Base-by-base conservation (phyloP, 2,329 filamentous ascomycete genomes). In the Xylaria sp. region DNA sequence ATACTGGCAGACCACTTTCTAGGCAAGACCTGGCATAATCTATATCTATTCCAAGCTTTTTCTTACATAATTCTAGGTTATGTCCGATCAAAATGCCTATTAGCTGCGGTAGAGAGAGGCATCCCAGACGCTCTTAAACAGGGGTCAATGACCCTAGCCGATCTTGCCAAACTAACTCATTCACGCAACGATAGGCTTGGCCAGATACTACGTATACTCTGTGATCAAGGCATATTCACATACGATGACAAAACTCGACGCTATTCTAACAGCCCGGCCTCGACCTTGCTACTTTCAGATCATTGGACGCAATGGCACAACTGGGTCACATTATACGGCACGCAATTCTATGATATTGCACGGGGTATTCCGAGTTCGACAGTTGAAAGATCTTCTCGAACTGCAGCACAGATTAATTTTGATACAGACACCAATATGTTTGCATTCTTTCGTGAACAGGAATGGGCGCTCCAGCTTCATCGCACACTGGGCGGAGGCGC, bases 281-380 rank as follows among this genome's bases (percentile, higher is more conserved):
- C 81, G 0, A 54, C 57, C 0, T 72, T 82, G 3, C 73, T 83
- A 1, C 60, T 51, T 0, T 66, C 68, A 1, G 72, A 78, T 57
- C 81, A 84, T 68, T 83, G 81, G 81, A 82, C 79, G 0, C 79
- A 81, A 68, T 83, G 81, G 81, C 77, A 73, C 22, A 77, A 77
- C 65, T 83, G 81, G 82, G 80, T 81, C 1, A 72, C 77, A 1
- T 74, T 83, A 1, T 82, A 83, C 65, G 81, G 79, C 5, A 80
- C 78, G 63, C 71, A 81, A 57, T 82, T 82, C 71, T 84, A 82
- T 71, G 79, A 83, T 65, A 79, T 81, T 42, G 79, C 80, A 0
- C 71, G 76, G 3, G 78, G 80, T 4, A 80, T 83, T 33, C 81
- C 80, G 0, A 69, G 58, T 22, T 76, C 17, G 56, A 61, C 2